Percentiles rank a stretch among this genome's conserved stretches.
Conservation (phyloP, 176 grass and related monocot genomes). For the Olyra latifolia region DNA sequence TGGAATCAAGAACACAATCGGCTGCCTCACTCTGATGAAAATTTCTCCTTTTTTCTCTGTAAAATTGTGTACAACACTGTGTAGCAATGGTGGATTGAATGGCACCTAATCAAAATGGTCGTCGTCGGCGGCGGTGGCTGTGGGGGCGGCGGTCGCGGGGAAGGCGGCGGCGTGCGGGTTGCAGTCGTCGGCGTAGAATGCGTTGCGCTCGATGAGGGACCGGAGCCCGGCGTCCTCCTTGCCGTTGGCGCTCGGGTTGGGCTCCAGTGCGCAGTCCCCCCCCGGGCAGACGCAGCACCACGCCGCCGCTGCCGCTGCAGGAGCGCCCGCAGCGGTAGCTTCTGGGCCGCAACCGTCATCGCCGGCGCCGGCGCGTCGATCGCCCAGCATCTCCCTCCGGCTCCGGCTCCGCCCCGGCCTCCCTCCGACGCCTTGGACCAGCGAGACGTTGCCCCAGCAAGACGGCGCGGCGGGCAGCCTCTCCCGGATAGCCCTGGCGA, state of each 20-base stretch:
- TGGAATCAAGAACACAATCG: conserved; percentile 16
- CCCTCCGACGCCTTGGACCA: neutral
- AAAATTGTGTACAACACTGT: conserved; percentile 1
- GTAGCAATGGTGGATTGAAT: neutral
- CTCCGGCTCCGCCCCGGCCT: conserved; percentile 3
- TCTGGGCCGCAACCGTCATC: neutral
- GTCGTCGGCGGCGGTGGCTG: neutral
- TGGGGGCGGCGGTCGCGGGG: neutral
- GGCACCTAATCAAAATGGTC: conserved; percentile 14
- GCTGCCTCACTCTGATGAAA: neutral
- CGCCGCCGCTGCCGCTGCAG: neutral
- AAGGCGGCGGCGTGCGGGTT: conserved; percentile 39
- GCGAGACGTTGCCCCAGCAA: conserved; percentile 41
- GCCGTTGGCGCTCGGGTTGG: conserved; percentile 54
- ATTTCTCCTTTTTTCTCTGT: neutral
- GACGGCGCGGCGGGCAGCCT: conserved; percentile 33
- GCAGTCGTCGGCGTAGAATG: conserved; percentile 53
- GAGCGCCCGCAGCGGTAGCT: neutral
- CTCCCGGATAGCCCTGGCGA: conserved; percentile 34
- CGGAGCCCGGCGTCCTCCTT: conserved; percentile 48
- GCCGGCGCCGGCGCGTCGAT: neutral
- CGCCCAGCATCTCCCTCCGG: neutral
- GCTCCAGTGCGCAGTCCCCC: conserved; percentile 46
- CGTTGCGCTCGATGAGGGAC: conserved; percentile 48
- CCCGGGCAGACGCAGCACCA: conserved; percentile 50